Base-by-base conservation (phyloP, 371 early-diverging fungal species). In the Ecytonucleospora hepatopenaei region DNA sequence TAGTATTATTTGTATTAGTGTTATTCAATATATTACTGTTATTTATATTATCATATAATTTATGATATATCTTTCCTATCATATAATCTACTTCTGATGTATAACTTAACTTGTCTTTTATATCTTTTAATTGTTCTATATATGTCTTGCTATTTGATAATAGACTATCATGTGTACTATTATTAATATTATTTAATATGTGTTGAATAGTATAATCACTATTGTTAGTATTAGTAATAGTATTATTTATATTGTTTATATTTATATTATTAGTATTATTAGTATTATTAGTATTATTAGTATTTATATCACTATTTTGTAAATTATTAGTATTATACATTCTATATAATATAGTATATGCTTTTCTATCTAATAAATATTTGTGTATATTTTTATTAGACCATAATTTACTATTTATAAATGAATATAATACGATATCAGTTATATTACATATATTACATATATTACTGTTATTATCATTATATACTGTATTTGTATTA, bases 41-140 rank as follows among this genome's bases (percentile, higher is more conserved):
- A n/a, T n/a, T n/a, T n/a, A n/a, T n/a, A n/a, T n/a, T n/a, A n/a
- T n/a, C 26, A 26, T 48, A 30, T 19, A 34, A 27, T 24, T 58
- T 21, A 51, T 73, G 73, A 19, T 65, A 53, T 26, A 65, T 63
- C 48, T 65, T 73, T 19, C 69, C 73, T 40, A 58, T 60, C 19
- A 69, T 30, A 58, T 73, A 73, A 12, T 58, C 27, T n/a, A 68
- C 46, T 26, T 64, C 57, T 47, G 70, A 57, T 2, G 40, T 47
- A 28, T 65, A 28, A 16, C 3, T 21, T 8, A 23, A 2, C 34
- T 24, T 5, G 19, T 53, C 28, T 59, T 32, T 48, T 2, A 48
- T 12, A 21, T 61, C 65, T 17, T 65, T 34, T 21, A 67, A 30
- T 4, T 8, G 4, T 4, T 58, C 63, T 5, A 34, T n/a, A 30